Percentiles rank a stretch among this genome's conserved stretches.
These are phyloP conservation scores for Phyllosticta capitalensis DNA, from an alignment of 2,329 filamentous ascomycete genomes.

Conservation along the genomic window DNA sequence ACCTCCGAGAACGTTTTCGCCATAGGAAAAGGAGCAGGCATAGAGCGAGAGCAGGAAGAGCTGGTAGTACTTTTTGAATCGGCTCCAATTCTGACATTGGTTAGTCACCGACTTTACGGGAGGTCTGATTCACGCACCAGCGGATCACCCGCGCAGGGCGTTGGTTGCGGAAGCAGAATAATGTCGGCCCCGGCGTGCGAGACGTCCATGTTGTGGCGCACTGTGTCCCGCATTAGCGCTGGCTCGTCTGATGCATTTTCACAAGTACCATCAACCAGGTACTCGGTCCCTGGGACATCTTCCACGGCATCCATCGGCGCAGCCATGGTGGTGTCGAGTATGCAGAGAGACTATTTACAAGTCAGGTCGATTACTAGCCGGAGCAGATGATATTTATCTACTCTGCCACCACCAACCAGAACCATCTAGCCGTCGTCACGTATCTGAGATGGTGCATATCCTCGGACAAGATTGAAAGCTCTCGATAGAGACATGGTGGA, in stretches of 20 bases:
- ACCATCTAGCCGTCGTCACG: neutral
- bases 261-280: conserved; percentile 22
- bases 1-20: conserved; percentile 31
- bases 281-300: conserved; percentile 26
- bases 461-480: neutral
- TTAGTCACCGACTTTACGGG: neutral
- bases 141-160: conserved; percentile 21
- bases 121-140: conserved; percentile 12
- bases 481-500: neutral
- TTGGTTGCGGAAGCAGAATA: conserved; percentile 25
- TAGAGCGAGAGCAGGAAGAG: conserved; percentile 32
- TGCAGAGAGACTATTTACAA: neutral
- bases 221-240: neutral
- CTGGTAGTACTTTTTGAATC: conserved; percentile 31
- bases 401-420: neutral
- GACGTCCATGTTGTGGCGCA: conserved; percentile 7
- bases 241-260: neutral
- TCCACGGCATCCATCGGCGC: neutral
- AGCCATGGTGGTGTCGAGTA: neutral
- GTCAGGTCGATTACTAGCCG: neutral
- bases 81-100: conserved; percentile 20
- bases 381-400: neutral
- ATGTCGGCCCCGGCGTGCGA: conserved; percentile 20
- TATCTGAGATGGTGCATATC: neutral
- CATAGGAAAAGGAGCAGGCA: conserved; percentile 33